Evolutionary conservation across 164 flowering plant species (phyloP), one percentile per base, ranked within the genome.

Genomic region (Paratinospora sagittata): DNA sequence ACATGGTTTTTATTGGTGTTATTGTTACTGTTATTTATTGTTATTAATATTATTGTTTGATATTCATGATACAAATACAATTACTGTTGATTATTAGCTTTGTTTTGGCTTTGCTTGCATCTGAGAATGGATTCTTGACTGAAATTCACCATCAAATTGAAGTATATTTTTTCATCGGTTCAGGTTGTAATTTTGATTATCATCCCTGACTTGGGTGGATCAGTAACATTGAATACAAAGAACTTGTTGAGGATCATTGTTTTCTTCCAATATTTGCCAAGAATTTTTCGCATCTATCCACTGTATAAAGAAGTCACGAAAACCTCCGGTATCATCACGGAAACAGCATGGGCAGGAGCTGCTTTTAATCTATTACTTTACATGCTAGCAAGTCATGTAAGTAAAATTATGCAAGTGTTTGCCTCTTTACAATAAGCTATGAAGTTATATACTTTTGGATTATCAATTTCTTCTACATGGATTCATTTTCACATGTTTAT

Each of bases 311-410:
- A 90, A 81, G 95, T 92, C 68, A 52, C 89, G 6, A 87, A 89
- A 80, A 83, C 90, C 45, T 82, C 97, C 43, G 98, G 98, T 71
- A 84, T 89, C 52, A 84, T 94, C 39, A 90, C 98, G 33, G 90
- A 91, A 80, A 90, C 96, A 27, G 94, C 97, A 69, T 91, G 98
- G 98, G 96, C 90, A 66, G 95, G 97, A 76, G 98, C 98, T 77
- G 94, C 87, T 58, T 86, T 88, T 62, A 94, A 94, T 82, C 90
- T 94, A 47, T 81, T 94, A 41, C 95, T 94, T 67, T 94, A 94
- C 85, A 94, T 94, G 98, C 93, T 94, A 61, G 96, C 95, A 17
- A 94, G 98, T 75, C 98, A 94, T 85, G 98, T 93, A 83, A 86
- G 97, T 30, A 1, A 30, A 30, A 2, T 30, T n/a, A n/a, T 63